phyloP scores from a whole-genome alignment of 2,329 filamentous ascomycete species.

The Fusarium robinianum region DNA sequence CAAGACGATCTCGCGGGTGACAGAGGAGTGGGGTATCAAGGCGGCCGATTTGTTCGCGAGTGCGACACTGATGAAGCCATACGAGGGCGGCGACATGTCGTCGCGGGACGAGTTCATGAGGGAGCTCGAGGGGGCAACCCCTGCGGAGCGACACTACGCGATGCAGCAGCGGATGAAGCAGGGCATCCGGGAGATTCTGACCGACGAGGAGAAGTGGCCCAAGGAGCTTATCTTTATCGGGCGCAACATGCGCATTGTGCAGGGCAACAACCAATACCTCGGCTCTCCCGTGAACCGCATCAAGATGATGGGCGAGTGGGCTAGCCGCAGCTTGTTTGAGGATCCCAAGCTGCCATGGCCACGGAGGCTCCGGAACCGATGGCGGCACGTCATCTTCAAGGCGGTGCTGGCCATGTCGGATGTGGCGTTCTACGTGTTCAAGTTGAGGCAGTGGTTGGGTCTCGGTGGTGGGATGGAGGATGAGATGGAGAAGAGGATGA shows the following conservation, averaged over 20 bases:
- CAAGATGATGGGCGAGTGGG: conserved; percentile 93
- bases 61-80: conserved; percentile 86
- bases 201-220: conserved; percentile 86
- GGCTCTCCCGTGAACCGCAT: conserved; percentile 89
- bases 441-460: conserved; percentile 75
- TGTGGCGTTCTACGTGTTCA: conserved; percentile 80
- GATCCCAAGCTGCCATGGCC: conserved; percentile 65
- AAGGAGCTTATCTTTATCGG: conserved; percentile 91
- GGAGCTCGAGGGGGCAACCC: conserved; percentile 61
- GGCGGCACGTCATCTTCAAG: conserved; percentile 81
- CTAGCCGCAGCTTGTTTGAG: conserved; percentile 79
- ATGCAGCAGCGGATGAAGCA: conserved; percentile 87
- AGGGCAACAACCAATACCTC: conserved; percentile 90
- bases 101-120: conserved; percentile 67
- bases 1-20: conserved; percentile 71
- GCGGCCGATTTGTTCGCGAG: conserved; percentile 90
- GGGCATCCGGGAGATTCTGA: conserved; percentile 68
- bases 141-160: conserved; percentile 79
- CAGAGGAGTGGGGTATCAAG: conserved; percentile 81
- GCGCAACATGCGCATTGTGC: conserved; percentile 88
- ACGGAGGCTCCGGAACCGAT: conserved; percentile 70
- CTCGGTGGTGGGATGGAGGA: conserved; percentile 89
- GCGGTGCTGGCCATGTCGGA: conserved; percentile 77
- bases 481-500: conserved; percentile 87
- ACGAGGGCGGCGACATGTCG: conserved; percentile 78